Percentiles rank a stretch among this genome's conserved stretches.
These are phyloP conservation scores for Phytophthora constricta DNA, from an alignment of 352 stramenopile genomes.

Conservation along the genomic window DNA sequence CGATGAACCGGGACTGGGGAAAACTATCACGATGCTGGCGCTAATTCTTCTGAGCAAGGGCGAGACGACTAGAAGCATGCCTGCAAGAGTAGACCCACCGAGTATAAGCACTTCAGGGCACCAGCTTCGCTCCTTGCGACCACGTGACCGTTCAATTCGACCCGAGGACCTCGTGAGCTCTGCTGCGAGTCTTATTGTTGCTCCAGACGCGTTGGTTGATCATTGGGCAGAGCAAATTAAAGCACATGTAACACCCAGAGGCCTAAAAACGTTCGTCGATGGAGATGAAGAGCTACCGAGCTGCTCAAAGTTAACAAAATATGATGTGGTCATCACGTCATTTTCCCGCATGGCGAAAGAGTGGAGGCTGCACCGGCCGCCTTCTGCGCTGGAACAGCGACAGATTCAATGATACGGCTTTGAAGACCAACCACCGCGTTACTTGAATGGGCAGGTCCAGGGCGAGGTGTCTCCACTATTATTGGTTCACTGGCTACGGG, in stretches of 20 bases:
- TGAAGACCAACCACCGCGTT: conserved; percentile 50
- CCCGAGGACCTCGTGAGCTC: conserved; percentile 42
- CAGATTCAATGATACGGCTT: conserved; percentile 55
- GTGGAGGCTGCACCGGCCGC: conserved; percentile 64
- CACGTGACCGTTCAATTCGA: conserved; percentile 7
- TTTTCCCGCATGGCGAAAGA: conserved; percentile 63
- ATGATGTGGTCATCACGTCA: conserved; percentile 74
- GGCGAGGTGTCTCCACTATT: conserved; percentile 54
- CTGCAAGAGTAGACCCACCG: conserved; percentile 6
- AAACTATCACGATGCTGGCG: conserved; percentile 84
- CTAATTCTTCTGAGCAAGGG: conserved; percentile 77
- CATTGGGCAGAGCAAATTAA: conserved; percentile 80
- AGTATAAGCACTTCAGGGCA: conserved; percentile 7
- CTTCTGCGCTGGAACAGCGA: conserved; percentile 51
- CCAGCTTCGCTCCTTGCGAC: conserved; percentile 18
- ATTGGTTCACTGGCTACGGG: conserved; percentile 74
- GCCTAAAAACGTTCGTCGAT: conserved; percentile 51
- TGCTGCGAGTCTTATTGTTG: conserved; percentile 62
- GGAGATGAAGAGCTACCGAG: conserved; percentile 18
- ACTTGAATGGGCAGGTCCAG: conserved; percentile 51
- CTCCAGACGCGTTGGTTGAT: conserved; percentile 66
- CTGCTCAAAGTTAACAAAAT: conserved; percentile 43
- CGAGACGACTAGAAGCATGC: conserved; percentile 31
- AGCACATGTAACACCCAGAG: conserved; percentile 36
- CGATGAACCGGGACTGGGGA: conserved; percentile 78